These are phyloP conservation scores for Sporothrix inflata DNA, from an alignment of 2,329 filamentous ascomycete genomes.

Conservation along the genomic window DNA sequence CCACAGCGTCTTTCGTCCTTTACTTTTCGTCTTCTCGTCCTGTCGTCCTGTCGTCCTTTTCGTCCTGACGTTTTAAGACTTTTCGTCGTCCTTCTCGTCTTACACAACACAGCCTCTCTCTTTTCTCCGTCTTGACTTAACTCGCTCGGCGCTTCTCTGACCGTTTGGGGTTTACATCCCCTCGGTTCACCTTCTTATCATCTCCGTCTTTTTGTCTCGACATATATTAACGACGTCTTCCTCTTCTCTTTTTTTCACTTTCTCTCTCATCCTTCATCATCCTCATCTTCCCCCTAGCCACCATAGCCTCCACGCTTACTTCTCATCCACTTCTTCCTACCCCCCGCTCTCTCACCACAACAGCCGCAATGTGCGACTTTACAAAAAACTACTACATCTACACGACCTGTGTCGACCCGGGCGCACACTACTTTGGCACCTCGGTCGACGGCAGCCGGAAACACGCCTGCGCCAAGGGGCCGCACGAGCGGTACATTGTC, in stretches of 20 bases:
- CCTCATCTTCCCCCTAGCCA: not conserved
- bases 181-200: not conserved
- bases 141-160: not conserved
- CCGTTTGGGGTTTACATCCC: not conserved
- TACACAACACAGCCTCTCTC: not conserved
- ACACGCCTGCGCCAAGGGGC: slow-evolving; percentile 62
- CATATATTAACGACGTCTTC: not conserved
- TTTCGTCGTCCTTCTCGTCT: not conserved
- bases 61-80: not conserved
- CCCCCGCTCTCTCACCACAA: not conserved
- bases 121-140: not conserved
- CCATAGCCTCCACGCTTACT: not conserved
- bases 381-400: slow-evolving; percentile 80
- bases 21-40: not conserved
- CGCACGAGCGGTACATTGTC: slow-evolving; percentile 75
- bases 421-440: slow-evolving; percentile 71
- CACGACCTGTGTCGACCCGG: slow-evolving; percentile 69
- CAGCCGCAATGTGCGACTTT: slow-evolving; percentile 61
- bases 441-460: slow-evolving; percentile 67
- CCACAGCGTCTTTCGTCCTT: not conserved
- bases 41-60: not conserved
- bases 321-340: not conserved
- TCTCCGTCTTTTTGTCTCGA: not conserved
- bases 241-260: not conserved
- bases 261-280: not conserved